phyloP scores from a whole-genome alignment of 192 early-diverging fungal species.

The Coemansia sp. region DNA sequence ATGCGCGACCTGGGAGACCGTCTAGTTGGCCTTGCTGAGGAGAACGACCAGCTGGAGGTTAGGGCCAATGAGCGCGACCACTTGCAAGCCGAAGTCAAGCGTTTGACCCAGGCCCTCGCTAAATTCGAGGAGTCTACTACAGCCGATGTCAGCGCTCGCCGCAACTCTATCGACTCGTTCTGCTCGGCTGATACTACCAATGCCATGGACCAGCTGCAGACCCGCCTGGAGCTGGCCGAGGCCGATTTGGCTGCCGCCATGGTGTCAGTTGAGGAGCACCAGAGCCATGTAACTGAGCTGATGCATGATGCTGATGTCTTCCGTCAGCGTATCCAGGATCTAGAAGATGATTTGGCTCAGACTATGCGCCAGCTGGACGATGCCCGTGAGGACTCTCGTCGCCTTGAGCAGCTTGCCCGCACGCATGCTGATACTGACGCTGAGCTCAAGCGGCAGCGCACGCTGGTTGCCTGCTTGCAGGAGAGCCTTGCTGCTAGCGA shows the following conservation, averaged over 20 bases:
- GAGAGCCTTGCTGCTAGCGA: constrained; percentile 30
- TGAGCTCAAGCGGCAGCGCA: constrained; percentile 28
- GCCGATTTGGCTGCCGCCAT: constrained; percentile 33
- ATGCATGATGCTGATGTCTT: constrained; percentile 14
- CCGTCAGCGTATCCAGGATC: constrained; percentile 14
- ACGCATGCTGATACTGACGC: constrained; percentile 10
- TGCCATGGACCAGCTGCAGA: constrained; percentile 22
- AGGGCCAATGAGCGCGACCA: constrained; percentile 35
- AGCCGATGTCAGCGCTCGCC: constrained; percentile 7
- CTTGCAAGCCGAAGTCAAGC: constrained; percentile 18
- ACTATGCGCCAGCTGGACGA: constrained; percentile 32
- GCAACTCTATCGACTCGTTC: constrained; percentile 7
- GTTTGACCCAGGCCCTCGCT: constrained; percentile 13
- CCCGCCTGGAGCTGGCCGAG: constrained; percentile 28
- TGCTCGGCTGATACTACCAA: neutral
- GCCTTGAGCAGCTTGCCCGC: neutral
- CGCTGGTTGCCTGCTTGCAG: constrained; percentile 20
- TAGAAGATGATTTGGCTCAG: constrained; percentile 29
- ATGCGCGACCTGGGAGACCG: constrained; percentile 49
- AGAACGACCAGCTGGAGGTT: constrained; percentile 48
- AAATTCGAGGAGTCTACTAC: constrained; percentile 13
- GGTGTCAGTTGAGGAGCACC: constrained; percentile 26
- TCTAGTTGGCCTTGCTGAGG: constrained; percentile 47
- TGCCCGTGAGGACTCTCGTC: constrained; percentile 16
- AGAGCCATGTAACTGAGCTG: constrained; percentile 12